phyloP scores from a whole-genome alignment of 2,329 filamentous ascomycete genomes.

The Pyricularia sp. region DNA sequence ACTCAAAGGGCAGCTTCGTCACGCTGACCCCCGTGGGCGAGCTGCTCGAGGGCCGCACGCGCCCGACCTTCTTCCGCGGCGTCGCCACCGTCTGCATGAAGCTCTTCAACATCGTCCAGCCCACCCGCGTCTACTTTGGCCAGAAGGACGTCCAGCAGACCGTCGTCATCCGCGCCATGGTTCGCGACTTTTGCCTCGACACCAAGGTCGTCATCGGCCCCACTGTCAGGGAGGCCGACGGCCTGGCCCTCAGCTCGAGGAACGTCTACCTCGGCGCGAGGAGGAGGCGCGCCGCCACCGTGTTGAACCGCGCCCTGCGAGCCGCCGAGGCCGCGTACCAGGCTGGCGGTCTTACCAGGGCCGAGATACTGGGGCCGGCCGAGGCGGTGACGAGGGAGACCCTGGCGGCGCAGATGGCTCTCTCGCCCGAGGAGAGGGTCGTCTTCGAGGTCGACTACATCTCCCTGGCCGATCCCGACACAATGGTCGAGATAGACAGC shows the following conservation, averaged over 20 bases:
- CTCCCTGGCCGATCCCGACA: conserved; percentile 74
- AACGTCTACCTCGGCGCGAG: conserved; percentile 83
- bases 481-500: conserved; percentile 61
- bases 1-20: conserved; percentile 77
- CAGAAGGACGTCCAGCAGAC: conserved; percentile 98
- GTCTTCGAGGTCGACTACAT: conserved; percentile 83
- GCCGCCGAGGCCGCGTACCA: conserved; percentile 58
- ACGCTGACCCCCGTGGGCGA: conserved; percentile 75
- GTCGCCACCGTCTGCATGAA: conserved; percentile 97
- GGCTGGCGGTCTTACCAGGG: conserved; percentile 37
- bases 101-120: conserved; percentile 69
- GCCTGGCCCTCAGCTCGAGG: conserved; percentile 78
- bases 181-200: conserved; percentile 73
- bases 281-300: conserved; percentile 54
- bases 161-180: conserved; percentile 74
- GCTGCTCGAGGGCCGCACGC: conserved; percentile 68
- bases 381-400: conserved; percentile 42
- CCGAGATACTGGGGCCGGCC: conserved; percentile 60
- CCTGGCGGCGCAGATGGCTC: conserved; percentile 45
- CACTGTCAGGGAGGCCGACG: conserved; percentile 67
- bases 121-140: conserved; percentile 79
- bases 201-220: conserved; percentile 60
- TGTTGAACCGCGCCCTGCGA: conserved; percentile 55
- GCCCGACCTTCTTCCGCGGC: conserved; percentile 91
- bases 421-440: conserved; percentile 48